Conservation (phyloP, 208 protist genomes). For the Leishmania aethiopica region DNA sequence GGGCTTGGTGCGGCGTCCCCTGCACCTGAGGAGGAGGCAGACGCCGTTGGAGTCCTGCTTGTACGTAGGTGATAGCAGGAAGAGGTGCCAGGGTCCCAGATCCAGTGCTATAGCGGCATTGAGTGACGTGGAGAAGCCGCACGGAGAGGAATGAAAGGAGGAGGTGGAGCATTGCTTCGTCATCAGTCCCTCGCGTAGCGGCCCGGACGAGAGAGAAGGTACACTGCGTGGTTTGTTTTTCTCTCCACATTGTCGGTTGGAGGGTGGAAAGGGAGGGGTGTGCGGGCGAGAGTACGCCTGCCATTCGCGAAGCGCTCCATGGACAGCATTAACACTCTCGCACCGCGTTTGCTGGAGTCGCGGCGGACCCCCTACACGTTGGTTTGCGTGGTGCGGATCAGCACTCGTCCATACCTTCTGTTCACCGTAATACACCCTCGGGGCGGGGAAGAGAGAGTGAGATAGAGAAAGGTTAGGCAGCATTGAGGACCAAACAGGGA, state of each 20-base stretch:
- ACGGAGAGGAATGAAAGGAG: not conserved
- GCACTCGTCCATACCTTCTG: not conserved
- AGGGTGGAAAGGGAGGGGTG: not conserved
- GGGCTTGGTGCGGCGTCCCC: not conserved
- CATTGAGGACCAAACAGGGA: not conserved
- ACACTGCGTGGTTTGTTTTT: not conserved
- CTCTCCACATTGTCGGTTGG: not conserved
- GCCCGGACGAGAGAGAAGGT: not conserved
- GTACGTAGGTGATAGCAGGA: not conserved
- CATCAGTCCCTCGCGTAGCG: not conserved
- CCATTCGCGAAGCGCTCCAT: not conserved
- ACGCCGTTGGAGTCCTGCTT: not conserved
- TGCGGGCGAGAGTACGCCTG: not conserved
- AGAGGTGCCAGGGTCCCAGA: not conserved
- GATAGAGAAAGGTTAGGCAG: not conserved
- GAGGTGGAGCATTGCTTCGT: not conserved
- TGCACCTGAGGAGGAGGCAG: not conserved
- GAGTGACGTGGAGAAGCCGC: not conserved
- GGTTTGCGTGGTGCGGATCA: not conserved
- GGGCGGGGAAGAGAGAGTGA: not conserved
- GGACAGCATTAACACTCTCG: not conserved
- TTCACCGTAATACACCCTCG: not conserved
- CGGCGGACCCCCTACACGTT: not conserved
- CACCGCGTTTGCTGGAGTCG: not conserved
- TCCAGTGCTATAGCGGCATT: not conserved